A percentile compares a stretch with the other conserved stretches of the same genome.
These are phyloP conservation scores for Grosmannia serpens DNA, from an alignment of 2,329 filamentous ascomycete species.

Conservation along the genomic window DNA sequence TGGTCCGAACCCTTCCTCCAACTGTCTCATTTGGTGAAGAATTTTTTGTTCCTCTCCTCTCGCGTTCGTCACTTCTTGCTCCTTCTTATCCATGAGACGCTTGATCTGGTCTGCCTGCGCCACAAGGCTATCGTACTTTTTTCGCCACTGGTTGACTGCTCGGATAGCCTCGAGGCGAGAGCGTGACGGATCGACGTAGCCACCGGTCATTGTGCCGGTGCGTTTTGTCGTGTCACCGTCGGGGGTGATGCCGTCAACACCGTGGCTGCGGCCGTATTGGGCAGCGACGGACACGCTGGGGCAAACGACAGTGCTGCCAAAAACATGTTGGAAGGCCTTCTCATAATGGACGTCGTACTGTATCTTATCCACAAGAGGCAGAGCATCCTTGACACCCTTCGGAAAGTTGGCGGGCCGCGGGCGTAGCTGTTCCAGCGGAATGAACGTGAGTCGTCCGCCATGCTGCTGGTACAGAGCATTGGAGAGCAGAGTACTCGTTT, in stretches of 20 bases:
- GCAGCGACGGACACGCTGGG: constrained; percentile 78
- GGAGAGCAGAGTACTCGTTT: constrained; percentile 72
- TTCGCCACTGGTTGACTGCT: constrained; percentile 60
- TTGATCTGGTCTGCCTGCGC: constrained; percentile 55
- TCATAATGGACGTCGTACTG: constrained; percentile 67
- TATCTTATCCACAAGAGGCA: constrained; percentile 78
- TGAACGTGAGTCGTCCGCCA: constrained; percentile 83
- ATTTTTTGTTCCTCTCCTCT: constrained; percentile 73
- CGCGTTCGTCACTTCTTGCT: constrained; percentile 82
- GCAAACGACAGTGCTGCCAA: constrained; percentile 90
- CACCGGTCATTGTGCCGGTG: constrained; percentile 88
- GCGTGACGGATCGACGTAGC: constrained; percentile 75
- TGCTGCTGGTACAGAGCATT: constrained; percentile 68
- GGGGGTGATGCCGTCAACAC: constrained; percentile 83
- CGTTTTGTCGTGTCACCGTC: constrained; percentile 94
- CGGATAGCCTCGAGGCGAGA: constrained; percentile 82
- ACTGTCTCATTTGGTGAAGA: constrained; percentile 64
- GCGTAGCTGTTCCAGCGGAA: constrained; percentile 76
- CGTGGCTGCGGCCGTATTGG: constrained; percentile 86
- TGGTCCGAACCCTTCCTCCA: constrained; percentile 73
- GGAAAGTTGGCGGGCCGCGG: constrained; percentile 65
- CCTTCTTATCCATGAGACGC: constrained; percentile 61
- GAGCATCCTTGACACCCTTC: constrained; percentile 65
- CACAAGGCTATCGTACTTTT: constrained; percentile 58
- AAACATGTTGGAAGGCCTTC: constrained; percentile 85